Conservation (phyloP, 192 early-diverging fungal genomes). For the Coemansia reversa region DNA sequence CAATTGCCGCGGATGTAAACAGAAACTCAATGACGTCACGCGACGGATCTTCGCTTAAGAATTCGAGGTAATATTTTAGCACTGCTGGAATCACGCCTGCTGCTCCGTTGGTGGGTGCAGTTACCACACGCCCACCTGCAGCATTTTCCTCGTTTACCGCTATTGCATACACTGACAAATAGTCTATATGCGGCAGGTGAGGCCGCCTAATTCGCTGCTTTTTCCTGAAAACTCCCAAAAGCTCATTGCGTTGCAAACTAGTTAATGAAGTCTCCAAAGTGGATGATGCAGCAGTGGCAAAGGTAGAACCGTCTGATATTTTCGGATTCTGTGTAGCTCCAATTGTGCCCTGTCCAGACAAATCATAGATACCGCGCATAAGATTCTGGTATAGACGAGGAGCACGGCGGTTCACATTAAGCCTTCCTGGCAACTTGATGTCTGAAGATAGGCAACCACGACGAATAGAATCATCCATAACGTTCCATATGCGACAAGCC, state of each 20-base stretch:
- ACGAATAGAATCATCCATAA: constrained; percentile 86
- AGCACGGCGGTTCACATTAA: constrained; percentile 81
- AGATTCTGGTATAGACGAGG: constrained; percentile 85
- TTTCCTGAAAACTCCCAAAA: constrained; percentile 41
- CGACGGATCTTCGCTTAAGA: constrained; percentile 82
- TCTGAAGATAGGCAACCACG: constrained; percentile 68
- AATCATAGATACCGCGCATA: constrained; percentile 68
- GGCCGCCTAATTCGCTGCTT: constrained; percentile 41
- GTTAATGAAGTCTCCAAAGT: constrained; percentile 39
- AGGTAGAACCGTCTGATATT: constrained; percentile 18
- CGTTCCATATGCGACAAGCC: constrained; percentile 81
- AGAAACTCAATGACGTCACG: constrained; percentile 89
- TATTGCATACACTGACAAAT: constrained; percentile 89
- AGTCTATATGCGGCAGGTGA: constrained; percentile 81
- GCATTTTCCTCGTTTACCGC: constrained; percentile 95
- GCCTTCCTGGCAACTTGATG: constrained; percentile 72
- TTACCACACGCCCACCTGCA: constrained; percentile 80
- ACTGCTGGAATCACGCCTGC: constrained; percentile 93
- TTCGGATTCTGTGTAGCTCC: constrained; percentile 13
- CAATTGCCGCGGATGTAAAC: constrained; percentile 89
- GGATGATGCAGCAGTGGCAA: constrained; percentile 14
- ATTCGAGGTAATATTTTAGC: constrained; percentile 94
- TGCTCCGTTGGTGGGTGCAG: constrained; percentile 95
- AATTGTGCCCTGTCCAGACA: constrained; percentile 32
- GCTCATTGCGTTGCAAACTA: constrained; percentile 43